Evolutionary conservation across 345 rosid genomes (phyloP).

Genomic region (Linum trigynum): DNA sequence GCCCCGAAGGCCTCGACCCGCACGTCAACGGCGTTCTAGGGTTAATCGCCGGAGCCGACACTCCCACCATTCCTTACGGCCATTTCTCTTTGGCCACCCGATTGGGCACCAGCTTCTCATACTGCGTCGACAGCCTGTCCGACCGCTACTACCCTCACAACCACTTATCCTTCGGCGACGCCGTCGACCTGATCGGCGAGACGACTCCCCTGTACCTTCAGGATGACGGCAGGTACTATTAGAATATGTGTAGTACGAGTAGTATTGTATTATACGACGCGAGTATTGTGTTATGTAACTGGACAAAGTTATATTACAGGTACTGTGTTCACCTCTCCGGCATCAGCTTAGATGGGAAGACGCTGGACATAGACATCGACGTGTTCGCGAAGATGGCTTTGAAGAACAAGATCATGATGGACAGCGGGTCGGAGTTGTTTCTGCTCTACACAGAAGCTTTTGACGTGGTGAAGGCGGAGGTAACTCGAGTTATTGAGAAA

Average conservation of each 20-base stretch:
- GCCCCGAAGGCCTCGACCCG: not conserved
- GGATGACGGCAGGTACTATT: not conserved
- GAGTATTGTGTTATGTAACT: too few species aligned
- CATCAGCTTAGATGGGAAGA: not conserved
- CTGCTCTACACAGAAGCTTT: too few species aligned
- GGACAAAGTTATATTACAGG: too few species aligned
- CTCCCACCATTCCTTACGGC: not conserved
- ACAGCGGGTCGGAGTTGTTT: too few species aligned
- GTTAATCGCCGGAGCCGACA: not conserved
- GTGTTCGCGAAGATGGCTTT: too few species aligned
- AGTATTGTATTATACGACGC: too few species aligned
- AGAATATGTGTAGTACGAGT: too few species aligned
- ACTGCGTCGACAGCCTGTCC: not conserved
- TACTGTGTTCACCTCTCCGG: not conserved
- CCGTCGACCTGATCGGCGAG: not conserved
- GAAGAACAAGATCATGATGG: too few species aligned
- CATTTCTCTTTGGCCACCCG: not conserved
- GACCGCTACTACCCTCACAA: not conserved
- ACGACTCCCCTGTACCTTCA: not conserved
- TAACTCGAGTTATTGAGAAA: too few species aligned
- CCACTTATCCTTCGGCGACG: not conserved
- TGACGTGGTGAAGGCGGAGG: too few species aligned
- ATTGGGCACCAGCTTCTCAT: not conserved
- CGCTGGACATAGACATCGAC: too few species aligned
- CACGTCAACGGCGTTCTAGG: not conserved